phyloP scores from a whole-genome alignment of 2,329 filamentous ascomycete genomes.

The Calonectria pteridis region DNA sequence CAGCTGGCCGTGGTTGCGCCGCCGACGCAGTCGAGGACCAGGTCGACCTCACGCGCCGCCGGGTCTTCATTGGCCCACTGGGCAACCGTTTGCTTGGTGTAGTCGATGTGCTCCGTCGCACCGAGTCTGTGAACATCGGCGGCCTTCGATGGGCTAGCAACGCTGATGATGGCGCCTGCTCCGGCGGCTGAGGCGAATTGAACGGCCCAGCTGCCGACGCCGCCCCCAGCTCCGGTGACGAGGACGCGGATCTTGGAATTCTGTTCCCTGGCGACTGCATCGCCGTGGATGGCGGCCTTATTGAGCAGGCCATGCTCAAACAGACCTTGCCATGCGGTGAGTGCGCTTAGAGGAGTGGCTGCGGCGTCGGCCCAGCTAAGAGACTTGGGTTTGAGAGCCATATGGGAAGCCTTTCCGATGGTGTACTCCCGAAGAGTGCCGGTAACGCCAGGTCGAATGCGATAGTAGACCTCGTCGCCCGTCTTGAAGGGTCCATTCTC shows the following conservation, averaged over 20 bases:
- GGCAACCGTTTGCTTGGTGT: conserved; percentile 46
- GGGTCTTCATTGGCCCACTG: conserved; percentile 48
- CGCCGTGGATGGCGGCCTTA: conserved; percentile 43
- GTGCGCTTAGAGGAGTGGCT: conserved; percentile 53
- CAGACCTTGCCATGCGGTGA: conserved; percentile 57
- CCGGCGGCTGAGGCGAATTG: conserved; percentile 50
- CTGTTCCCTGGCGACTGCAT: conserved; percentile 37
- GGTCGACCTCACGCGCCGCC: conserved; percentile 45
- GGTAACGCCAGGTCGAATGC: conserved; percentile 42
- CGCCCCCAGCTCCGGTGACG: conserved; percentile 54
- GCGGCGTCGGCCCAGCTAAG: conserved; percentile 52
- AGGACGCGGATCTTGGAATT: conserved; percentile 52
- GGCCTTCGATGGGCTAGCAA: conserved; percentile 47
- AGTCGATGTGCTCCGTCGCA: conserved; percentile 54
- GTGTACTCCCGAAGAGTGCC: conserved; percentile 51
- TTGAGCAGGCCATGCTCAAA: conserved; percentile 53
- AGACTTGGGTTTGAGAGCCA: conserved; percentile 50
- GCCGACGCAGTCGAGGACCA: conserved; percentile 54
- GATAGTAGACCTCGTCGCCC: conserved; percentile 52
- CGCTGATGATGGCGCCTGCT: conserved; percentile 51
- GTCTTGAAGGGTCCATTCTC: conserved; percentile 47
- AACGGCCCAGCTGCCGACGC: conserved; percentile 55
- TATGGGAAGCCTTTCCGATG: conserved; percentile 46
- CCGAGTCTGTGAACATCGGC: conserved; percentile 48
- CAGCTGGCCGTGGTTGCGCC: conserved; percentile 47